Conservation (phyloP, 1,139 yeast genomes). For the Taphrina betulina region DNA sequence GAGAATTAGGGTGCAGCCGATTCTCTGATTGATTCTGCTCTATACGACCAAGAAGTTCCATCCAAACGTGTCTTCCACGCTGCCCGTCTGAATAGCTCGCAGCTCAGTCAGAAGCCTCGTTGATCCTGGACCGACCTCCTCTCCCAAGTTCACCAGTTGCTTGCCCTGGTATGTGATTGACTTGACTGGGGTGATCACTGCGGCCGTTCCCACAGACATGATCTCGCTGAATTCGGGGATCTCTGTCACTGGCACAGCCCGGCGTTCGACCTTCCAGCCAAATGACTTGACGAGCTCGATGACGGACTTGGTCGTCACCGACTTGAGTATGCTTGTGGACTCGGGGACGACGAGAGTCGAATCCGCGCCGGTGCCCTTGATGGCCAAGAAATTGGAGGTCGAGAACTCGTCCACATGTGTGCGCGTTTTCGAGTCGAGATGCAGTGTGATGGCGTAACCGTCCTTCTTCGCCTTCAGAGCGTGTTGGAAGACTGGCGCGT, state of each 20-base stretch:
- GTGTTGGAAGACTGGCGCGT: slow-evolving; percentile 31
- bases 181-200: slow-evolving; percentile 30
- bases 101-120: slow-evolving; percentile 2
- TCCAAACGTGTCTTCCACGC: slow-evolving; percentile 16
- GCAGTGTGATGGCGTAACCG: slow-evolving; percentile 31
- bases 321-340: slow-evolving; percentile 32
- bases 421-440: slow-evolving; percentile 33
- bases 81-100: slow-evolving; percentile 26
- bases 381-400: slow-evolving; percentile 32
- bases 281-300: slow-evolving; percentile 29
- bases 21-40: no score
- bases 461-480: slow-evolving; percentile 28
- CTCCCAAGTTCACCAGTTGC: slow-evolving; percentile 23
- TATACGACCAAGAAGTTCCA: slow-evolving; percentile 24
- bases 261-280: slow-evolving; percentile 32
- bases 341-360: slow-evolving; percentile 32
- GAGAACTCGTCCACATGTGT: slow-evolving; percentile 32
- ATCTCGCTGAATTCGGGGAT: slow-evolving; percentile 25
- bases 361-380: slow-evolving; percentile 17
- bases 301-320: slow-evolving; percentile 33
- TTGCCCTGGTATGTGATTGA: slow-evolving; percentile 24
- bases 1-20: no score
- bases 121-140: slow-evolving; percentile 25
- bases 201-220: slow-evolving; percentile 33
- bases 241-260: slow-evolving; percentile 30